Percentiles rank a stretch among this genome's conserved stretches.
Conservation (phyloP, 257 asterid species). For the Hygrophila difformis region DNA sequence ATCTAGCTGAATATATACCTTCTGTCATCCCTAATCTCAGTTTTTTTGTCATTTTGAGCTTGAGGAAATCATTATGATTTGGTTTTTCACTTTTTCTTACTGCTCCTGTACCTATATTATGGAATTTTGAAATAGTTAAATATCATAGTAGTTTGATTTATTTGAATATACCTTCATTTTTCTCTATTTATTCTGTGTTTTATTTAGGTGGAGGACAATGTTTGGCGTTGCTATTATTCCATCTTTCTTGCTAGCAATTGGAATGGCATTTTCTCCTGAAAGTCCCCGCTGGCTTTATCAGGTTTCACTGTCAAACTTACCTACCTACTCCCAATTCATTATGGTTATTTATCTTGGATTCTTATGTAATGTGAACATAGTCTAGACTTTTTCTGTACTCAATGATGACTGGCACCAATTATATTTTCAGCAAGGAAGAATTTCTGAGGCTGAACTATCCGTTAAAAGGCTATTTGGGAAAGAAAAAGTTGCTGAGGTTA, state of each 20-base stretch:
- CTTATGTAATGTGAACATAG: conserved; percentile 2
- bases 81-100: too few relatives aligned
- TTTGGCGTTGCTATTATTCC: conserved; percentile 79
- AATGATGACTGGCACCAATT: conserved; percentile 13
- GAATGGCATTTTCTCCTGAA: conserved; percentile 95
- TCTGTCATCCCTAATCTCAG: too few relatives aligned
- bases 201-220: conserved; percentile 94
- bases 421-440: conserved; percentile 10
- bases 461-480: conserved; percentile 67
- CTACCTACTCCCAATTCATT: neutral
- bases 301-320: conserved; percentile 16
- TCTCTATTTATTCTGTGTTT: too few relatives aligned
- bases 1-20: too few relatives aligned
- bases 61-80: too few relatives aligned
- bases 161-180: too few relatives aligned
- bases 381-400: conserved; percentile 2
- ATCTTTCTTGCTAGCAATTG: conserved; percentile 67
- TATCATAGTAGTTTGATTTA: too few relatives aligned
- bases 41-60: too few relatives aligned
- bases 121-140: too few relatives aligned
- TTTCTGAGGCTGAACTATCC: conserved; percentile 24
- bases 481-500: conserved; percentile 85
- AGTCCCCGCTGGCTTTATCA: conserved; percentile 98
- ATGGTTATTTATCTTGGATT: conserved; percentile 6
- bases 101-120: too few relatives aligned